A percentile compares a stretch with the other conserved stretches of the same genome.
These are phyloP conservation scores for Beauveria bassiana DNA, from an alignment of 2,329 filamentous ascomycete species.

Conservation along the genomic window DNA sequence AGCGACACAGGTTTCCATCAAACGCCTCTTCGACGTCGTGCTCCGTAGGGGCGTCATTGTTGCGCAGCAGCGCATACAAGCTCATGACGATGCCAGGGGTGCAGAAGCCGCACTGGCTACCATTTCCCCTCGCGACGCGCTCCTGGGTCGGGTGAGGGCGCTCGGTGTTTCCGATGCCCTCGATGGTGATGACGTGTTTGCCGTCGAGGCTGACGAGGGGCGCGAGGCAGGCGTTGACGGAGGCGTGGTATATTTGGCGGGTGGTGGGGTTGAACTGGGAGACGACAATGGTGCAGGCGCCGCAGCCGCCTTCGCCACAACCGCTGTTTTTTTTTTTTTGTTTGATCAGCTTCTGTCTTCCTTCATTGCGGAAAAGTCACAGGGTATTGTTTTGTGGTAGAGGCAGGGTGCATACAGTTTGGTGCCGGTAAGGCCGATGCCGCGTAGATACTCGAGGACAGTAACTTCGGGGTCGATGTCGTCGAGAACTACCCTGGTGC, in stretches of 20 bases:
- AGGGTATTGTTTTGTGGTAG: no score
- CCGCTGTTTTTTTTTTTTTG: constrained; percentile 40
- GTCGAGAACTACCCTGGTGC: constrained; percentile 79
- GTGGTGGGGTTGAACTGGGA: constrained; percentile 92
- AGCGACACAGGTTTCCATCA: constrained; percentile 91
- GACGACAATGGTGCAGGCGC: constrained; percentile 91
- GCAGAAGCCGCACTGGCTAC: constrained; percentile 90
- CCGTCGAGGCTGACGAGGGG: constrained; percentile 90
- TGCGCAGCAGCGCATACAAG: constrained; percentile 83
- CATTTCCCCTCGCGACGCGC: constrained; percentile 82
- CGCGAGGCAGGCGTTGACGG: constrained; percentile 90
- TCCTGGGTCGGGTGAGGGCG: constrained; percentile 85
- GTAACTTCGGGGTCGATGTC: constrained; percentile 87
- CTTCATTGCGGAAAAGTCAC: no score
- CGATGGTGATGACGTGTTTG: constrained; percentile 96
- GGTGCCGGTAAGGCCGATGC: constrained; percentile 88
- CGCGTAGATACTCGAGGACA: constrained; percentile 84
- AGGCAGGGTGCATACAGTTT: constrained; percentile 54
- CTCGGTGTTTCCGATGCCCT: constrained; percentile 86
- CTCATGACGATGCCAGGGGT: constrained; percentile 98
- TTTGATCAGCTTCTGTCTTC: no score
- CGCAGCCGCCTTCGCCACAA: constrained; percentile 93
- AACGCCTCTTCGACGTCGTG: constrained; percentile 92
- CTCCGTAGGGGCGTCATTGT: constrained; percentile 68
- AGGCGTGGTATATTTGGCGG: constrained; percentile 88